Evolutionary conservation across 805 yeast genomes (phyloP).

Genomic region (Phaffomyces antillensis): DNA sequence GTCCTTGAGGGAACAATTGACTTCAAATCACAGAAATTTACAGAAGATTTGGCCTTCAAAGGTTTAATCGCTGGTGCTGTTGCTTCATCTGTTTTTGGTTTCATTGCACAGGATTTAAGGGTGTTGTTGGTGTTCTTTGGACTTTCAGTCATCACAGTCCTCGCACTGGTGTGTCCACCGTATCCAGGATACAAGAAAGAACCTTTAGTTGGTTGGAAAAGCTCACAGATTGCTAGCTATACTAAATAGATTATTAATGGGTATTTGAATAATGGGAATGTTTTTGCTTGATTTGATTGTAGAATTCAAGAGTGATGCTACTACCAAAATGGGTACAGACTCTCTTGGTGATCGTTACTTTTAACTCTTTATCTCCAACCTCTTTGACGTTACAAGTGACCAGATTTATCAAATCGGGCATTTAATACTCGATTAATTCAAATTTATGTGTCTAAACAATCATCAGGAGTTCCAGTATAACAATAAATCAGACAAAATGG

Average conservation of each 20-base stretch:
- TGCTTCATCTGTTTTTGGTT: conserved; percentile 42
- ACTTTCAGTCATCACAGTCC: conserved; percentile 26
- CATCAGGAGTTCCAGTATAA: too few relatives aligned
- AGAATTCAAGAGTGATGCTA: not conserved
- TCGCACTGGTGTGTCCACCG: conserved; percentile 45
- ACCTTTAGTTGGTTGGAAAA: conserved; percentile 4
- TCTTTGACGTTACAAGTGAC: too few relatives aligned
- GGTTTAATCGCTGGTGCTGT: conserved; percentile 21
- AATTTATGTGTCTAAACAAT: not conserved
- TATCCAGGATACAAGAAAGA: conserved; percentile 49
- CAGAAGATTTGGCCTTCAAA: conserved; percentile 13
- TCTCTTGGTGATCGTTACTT: too few relatives aligned
- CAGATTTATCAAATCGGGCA: too few relatives aligned
- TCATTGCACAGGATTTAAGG: conserved; percentile 36
- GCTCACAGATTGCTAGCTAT: conserved; percentile 1
- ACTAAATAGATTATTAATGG: not conserved
- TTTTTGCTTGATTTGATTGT: not conserved
- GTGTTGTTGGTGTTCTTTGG: conserved; percentile 33
- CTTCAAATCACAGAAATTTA: conserved; percentile 23
- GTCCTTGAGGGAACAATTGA: conserved; percentile 27
- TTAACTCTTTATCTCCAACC: too few relatives aligned
- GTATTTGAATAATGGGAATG: not conserved
- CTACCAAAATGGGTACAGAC: not conserved
- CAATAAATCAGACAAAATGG: not conserved
- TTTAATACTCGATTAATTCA: not conserved